phyloP scores from a whole-genome alignment of 805 yeast species.

The Saccharomycopsis oosterbeekiorum region DNA sequence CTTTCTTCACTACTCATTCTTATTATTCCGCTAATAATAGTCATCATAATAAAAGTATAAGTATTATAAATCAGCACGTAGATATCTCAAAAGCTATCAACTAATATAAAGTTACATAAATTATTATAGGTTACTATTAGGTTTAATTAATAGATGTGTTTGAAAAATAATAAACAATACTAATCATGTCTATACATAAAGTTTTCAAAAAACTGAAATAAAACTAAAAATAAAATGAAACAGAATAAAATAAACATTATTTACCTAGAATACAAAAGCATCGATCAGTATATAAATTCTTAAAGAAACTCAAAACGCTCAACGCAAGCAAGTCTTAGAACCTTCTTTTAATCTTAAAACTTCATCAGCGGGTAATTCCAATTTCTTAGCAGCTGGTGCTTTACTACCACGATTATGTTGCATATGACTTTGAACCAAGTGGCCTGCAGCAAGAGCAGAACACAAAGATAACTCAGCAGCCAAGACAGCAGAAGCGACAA shows the following conservation, averaged over 20 bases:
- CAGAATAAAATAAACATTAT: neutral
- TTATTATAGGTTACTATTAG: neutral
- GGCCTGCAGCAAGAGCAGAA: constrained; percentile 97
- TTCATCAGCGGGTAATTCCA: constrained; percentile 25
- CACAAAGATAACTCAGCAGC: constrained; percentile 94
- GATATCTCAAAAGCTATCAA: neutral
- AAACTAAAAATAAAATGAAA: neutral
- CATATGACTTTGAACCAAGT: constrained; percentile 96
- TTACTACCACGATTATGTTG: constrained; percentile 47
- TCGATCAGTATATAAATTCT: neutral
- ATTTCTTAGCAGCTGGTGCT: constrained; percentile 23
- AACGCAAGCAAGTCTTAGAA: constrained; percentile 46
- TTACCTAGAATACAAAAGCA: neutral
- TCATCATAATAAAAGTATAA: neutral
- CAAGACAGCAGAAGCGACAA: constrained; percentile 88
- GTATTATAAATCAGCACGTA: neutral
- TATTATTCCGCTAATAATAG: neutral
- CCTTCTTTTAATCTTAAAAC: constrained; percentile 54
- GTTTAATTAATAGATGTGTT: neutral
- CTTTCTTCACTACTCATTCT: neutral
- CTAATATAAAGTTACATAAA: neutral
- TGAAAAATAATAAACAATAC: neutral
- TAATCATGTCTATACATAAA: neutral
- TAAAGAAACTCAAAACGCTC: neutral
- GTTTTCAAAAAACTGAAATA: neutral